Conservation (phyloP, 371 early-diverging fungal genomes). For the Actinomortierella ambigua region DNA sequence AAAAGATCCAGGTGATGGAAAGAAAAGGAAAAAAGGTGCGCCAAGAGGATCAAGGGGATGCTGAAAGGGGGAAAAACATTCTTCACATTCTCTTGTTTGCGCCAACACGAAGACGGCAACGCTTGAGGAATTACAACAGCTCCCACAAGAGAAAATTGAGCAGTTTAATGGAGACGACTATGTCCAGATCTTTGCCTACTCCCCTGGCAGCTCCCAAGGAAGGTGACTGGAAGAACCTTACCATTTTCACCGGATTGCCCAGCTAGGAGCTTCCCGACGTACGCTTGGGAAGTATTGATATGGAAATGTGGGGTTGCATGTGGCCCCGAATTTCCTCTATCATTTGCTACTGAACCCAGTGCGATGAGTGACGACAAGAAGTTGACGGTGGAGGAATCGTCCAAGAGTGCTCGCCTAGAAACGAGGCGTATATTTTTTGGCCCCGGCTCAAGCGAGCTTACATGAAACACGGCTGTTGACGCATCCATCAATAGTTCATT, state of each 20-base stretch:
- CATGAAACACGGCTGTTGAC: too few relatives aligned
- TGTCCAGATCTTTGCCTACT: conserved; percentile 4
- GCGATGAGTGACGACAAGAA: conserved; percentile 3
- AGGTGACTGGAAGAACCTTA: conserved; percentile 7
- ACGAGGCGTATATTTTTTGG: conserved; percentile 5
- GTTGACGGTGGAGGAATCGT: conserved; percentile 7
- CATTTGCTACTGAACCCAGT: conserved; percentile 7
- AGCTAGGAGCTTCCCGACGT: conserved; percentile 13
- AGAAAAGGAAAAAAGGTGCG: too few relatives aligned
- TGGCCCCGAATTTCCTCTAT: not conserved
- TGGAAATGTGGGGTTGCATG: conserved; percentile 5
- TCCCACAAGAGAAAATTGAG: conserved; percentile 9
- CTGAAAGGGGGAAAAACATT: too few relatives aligned
- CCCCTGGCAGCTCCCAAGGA: conserved; percentile 7
- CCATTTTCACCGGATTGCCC: conserved; percentile 13
- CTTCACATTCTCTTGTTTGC: too few relatives aligned
- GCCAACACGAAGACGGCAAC: conserved; percentile 7
- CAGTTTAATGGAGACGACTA: conserved; percentile 12
- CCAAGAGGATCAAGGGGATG: too few relatives aligned
- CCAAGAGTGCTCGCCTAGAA: conserved; percentile 6
- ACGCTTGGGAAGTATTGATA: conserved; percentile 6
- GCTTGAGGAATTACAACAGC: conserved; percentile 6
- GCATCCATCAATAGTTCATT: too few relatives aligned
- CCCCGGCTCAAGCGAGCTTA: too few relatives aligned
- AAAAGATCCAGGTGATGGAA: too few relatives aligned